Base-by-base conservation (phyloP, 2,329 filamentous ascomycete genomes). In the Fusarium napiforme region DNA sequence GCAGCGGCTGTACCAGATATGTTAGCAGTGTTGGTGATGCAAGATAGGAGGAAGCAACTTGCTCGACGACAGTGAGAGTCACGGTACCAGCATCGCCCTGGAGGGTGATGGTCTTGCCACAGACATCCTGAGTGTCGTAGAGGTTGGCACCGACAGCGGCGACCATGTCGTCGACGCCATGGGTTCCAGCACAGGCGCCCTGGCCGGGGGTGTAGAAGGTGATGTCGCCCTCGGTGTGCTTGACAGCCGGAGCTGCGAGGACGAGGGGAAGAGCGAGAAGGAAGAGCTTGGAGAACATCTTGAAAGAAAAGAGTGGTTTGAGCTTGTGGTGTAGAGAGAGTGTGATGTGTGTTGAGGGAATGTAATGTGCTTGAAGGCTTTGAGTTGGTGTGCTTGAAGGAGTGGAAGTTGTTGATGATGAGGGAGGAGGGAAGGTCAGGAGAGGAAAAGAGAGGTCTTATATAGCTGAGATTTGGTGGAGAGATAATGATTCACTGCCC, bases 111-210 rank as follows among this genome's bases (percentile, higher is more conserved):
- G 85, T 89, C 76, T 85, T 84, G 5, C 91, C 91, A 77, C 93
- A 96, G 3, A 83, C 79, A 8, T 83, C 82, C 2, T 84, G 84
- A 0, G 89, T 86, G 79, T 95, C 92, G 78, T 89, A 96, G 9
- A 93, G 78, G n/a, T 86, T 78, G 75, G 91, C 88, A 4, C 91
- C 92, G 1, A 96, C 86, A 2, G 93, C 89, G 40, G 89, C 91
- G 45, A 95, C 88, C 64, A 86, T 78, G 64, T 94, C 91, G 12
- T 79, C 81, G 12, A 85, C 83, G 3, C 78, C 81, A 60, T 88
- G 89, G 4, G 82, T 85, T 37, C 87, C 81, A 9, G 93, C 93
- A 78, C 93, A 96, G 1, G 93, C 90, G 18, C 93, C 93, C 8
- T 93, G 85, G 7, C 81, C 84, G 0, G 92, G 88, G 23, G 84